Base-by-base conservation (phyloP, 78 protist genomes). In the Dictyostelium brefeldianum region DNA sequence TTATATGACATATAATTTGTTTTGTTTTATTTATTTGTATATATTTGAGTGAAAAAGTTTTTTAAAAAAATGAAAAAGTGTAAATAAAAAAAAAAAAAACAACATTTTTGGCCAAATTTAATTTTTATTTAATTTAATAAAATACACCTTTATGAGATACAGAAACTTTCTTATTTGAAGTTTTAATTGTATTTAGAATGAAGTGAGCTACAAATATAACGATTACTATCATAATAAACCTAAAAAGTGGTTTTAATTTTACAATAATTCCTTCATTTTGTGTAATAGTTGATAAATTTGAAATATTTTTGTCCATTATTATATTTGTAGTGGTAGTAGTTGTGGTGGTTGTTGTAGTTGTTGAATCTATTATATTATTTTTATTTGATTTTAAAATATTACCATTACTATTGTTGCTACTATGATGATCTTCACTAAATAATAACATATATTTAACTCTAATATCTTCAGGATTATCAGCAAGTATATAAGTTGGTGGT, bases 371-470 rank as follows among this genome's bases (percentile, higher is more conserved):
- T 67, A 36, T 36, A 36, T 36, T 36, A 31, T 36, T 67, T 14
- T 18, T 27, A 12, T 70, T 70, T 17, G 20, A 29, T 29, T 12
- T 67, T 17, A 36, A 36, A 36, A 1, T 2, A 27, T 67, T 36
- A 67, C 17, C 6, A 67, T 5, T 67, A 12, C 29, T 29, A 67
- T 31, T 29, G 36, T 15, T 31, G 31, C 14, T 36, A 20, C 5
- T 70, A 70, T 8, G 25, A 7, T 12, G 20, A 70, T 46, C 29
- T 53, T 77, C 82, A 46, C 36, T n/a, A 51, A 77, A 77, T 9
- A 85, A 20, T 25, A 85, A 20, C 54, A 85, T 17, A 85, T 85
- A 85, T 62, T 85, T 85, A 25, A 75, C 92, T 62, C 77, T 31
- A 46, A 85, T 85, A 48, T 85, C 78, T 9, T 57, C 43, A 17